Base-by-base conservation (phyloP, 768 basidiomycete genomes). In the Boletus subparvulus region DNA sequence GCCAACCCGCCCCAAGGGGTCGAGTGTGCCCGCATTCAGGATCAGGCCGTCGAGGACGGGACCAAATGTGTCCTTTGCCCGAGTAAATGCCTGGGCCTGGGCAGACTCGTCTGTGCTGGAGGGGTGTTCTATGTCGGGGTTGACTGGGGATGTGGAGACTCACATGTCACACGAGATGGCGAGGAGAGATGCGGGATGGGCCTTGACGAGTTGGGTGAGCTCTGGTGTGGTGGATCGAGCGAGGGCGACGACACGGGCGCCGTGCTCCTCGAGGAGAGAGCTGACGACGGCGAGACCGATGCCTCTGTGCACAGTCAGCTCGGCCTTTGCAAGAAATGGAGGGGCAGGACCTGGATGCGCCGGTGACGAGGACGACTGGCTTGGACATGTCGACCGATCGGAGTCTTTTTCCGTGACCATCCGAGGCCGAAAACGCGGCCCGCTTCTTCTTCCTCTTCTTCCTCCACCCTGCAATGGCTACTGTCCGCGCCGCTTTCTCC, bases 11-110 rank as follows among this genome's bases (percentile, higher is more conserved):
- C 84, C 80, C 24, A 94, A 63, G 17, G 92, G 91, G 41, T 87
- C 84, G 24, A 94, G 71, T 0, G 80, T 82, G 5, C 82, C 94
- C n/a, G 94, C 94, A 62, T 94, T 97, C 50, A 98, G 78, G 56
- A 96, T 73, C 56, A 97, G 74, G 26, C 81, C 87, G 69, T 95
- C 92, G 46, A 69, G 60, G 55, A 95, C 76, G 44, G 77, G 75
- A 24, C 84, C 78, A 69, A 83, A 91, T 46, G 67, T 82, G 55
- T 79, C 75, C 42, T 76, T 66, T 13, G 81, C 86, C 24, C 71
- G 72, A 30, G 69, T 56, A 56, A 95, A 82, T 16, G 85, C 87
- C n/a, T 72, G 62, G n/a, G 73, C 71, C 60, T 88, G 72, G 7
- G 78, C 80, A 17, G 73, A 55, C 61, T 84, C 80, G 58, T 89